phyloP scores from a whole-genome alignment of 192 early-diverging fungal species.

The Chytriomyces confervae region DNA sequence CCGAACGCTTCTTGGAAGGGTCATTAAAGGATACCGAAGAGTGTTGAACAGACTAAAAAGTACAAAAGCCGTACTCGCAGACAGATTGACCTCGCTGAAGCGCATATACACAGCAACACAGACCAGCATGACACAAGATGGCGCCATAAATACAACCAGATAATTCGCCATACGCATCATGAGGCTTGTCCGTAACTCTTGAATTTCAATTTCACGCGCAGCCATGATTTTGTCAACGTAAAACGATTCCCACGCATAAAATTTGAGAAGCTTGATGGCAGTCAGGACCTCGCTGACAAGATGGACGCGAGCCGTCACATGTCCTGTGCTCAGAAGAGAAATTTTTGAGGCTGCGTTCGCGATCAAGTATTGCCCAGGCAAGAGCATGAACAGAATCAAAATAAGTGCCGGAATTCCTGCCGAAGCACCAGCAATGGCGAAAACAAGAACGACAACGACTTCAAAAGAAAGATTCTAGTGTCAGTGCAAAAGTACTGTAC shows the following conservation, averaged over 20 bases:
- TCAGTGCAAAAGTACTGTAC: neutral
- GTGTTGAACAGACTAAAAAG: conserved; percentile 74
- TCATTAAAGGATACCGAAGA: conserved; percentile 70
- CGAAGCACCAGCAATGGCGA: conserved; percentile 55
- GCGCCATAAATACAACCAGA: conserved; percentile 69
- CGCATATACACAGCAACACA: conserved; percentile 40
- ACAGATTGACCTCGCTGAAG: conserved; percentile 7
- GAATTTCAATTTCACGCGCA: conserved; percentile 60
- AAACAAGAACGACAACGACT: conserved; percentile 61
- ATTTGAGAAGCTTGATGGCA: conserved; percentile 80
- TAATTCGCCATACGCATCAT: conserved; percentile 63
- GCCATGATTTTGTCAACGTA: conserved; percentile 61
- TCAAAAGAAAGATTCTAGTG: conserved; percentile 3
- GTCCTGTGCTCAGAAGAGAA: conserved; percentile 56
- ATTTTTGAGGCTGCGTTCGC: conserved; percentile 56
- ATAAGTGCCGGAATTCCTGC: conserved; percentile 52
- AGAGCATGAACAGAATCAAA: conserved; percentile 51
- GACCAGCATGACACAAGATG: conserved; percentile 56
- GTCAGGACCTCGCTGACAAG: conserved; percentile 76
- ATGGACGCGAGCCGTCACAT: conserved; percentile 74
- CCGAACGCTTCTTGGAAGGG: conserved; percentile 68
- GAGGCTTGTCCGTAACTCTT: conserved; percentile 53
- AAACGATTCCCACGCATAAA: conserved; percentile 75
- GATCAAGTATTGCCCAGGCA: conserved; percentile 69
- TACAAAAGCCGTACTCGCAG: conserved; percentile 60